Evolutionary conservation across 2,329 filamentous ascomycete genomes (phyloP), one percentile per base, ranked within the genome.

Genomic region (Trichoderma simmonsii): DNA sequence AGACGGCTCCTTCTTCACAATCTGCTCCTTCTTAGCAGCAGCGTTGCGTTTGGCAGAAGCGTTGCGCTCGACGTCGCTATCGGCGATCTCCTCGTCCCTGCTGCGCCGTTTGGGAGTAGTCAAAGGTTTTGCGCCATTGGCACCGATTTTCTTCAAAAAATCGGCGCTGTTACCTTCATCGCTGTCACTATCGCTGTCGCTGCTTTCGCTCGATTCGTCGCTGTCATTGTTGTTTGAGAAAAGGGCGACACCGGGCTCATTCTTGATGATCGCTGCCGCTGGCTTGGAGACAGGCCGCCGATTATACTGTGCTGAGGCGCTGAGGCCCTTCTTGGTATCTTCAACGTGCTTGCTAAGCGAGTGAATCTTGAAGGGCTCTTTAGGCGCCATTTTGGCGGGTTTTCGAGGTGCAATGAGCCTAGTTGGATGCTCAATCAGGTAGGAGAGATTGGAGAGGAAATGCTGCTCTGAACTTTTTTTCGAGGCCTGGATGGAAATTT

Each of bases 61-160:
- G 61, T 77, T 78, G 70, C 80, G 80, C 73, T 83, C 82, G 75
- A 75, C 80, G 75, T 84, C 82, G 75, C 82, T 84, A 71, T 84
- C 82, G 76, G 82, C 81, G 72, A 84, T 83, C 73, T 83, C 82
- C 26, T 82, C 80, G 57, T 79, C 73, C 74, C 80, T 80, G 77
- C 74, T 77, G 72, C 77, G 78, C 69, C 77, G 75, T 71, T 77
- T 78, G 69, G 78, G 43, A 71, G 74, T 60, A 63, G 73, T 62
- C 51, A 65, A 57, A 68, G 69, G 56, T 48, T 73, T 73, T 21
- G 73, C 75, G 18, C 54, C 60, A 63, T 71, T 68, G 54, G 74
- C 72, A 51, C 66, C 70, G 48, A 82, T 77, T 72, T 81, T 82
- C 66, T 78, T 79, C 63, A 82, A 73, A 36, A 83, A 79, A 48